A percentile compares a stretch with the other conserved stretches of the same genome.
Conservation (phyloP, 768 basidiomycete species). For the Infundibulicybe gibba region DNA sequence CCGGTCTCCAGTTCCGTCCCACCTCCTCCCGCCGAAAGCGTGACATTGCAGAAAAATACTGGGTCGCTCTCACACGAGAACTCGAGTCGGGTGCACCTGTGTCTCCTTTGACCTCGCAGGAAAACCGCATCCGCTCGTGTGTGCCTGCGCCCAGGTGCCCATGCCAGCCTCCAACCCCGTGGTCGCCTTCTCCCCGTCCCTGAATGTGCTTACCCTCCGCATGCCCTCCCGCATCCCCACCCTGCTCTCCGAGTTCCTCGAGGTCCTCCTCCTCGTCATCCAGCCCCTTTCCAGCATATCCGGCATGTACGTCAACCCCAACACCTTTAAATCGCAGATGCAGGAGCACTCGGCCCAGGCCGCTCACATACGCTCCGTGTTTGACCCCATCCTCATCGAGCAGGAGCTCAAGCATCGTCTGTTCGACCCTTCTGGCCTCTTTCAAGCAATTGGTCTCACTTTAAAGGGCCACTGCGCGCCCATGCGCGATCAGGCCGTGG, state of each 20-base stretch:
- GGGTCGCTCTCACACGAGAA: conserved; percentile 78
- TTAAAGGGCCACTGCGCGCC: conserved; percentile 92
- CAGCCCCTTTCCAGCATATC: conserved; percentile 68
- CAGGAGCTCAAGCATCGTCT: conserved; percentile 75
- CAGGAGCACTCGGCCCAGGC: conserved; percentile 62
- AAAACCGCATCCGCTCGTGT: conserved; percentile 50
- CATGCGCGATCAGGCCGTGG: conserved; percentile 83
- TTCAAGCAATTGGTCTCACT: conserved; percentile 73
- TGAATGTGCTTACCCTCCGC: conserved; percentile 52
- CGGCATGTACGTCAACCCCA: conserved; percentile 57
- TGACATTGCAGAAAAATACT: conserved; percentile 77
- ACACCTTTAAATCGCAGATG: conserved; percentile 55
- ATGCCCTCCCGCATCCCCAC: conserved; percentile 69
- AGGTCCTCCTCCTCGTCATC: conserved; percentile 81
- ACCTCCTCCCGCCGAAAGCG: conserved; percentile 70
- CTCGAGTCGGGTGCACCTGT: conserved; percentile 83
- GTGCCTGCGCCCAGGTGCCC: conserved; percentile 47
- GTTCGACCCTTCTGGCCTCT: conserved; percentile 78
- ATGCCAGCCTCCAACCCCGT: conserved; percentile 35
- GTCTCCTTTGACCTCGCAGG: conserved; percentile 66
- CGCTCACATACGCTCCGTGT: conserved; percentile 63
- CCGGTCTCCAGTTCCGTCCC: conserved; percentile 78
- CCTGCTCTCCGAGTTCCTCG: conserved; percentile 72
- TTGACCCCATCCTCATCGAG: conserved; percentile 80
- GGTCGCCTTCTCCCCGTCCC: conserved; percentile 39